A percentile compares a stretch with the other conserved stretches of the same genome.
These are phyloP conservation scores for Penicillium sp. DNA, from an alignment of 2,329 filamentous ascomycete species.

Conservation along the genomic window DNA sequence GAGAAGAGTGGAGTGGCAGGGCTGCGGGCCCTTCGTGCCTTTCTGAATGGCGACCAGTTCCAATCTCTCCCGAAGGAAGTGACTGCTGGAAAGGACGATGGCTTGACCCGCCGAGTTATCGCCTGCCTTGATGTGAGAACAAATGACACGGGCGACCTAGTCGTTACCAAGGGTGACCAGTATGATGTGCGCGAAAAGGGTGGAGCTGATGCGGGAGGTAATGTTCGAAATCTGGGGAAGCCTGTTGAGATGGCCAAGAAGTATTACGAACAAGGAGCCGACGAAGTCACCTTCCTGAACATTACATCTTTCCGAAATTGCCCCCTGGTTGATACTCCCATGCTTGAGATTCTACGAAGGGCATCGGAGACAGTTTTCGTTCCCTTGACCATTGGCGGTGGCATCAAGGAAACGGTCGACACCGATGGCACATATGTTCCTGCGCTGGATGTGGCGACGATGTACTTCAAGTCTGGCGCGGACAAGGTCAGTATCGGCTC, in stretches of 20 bases:
- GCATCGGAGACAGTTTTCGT: constrained; percentile 94
- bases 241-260: constrained; percentile 90
- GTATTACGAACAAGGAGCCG: constrained; percentile 96
- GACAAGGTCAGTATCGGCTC: constrained; percentile 98
- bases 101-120: constrained; percentile 89
- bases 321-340: constrained; percentile 86
- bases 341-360: constrained; percentile 88
- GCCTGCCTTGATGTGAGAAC: constrained; percentile 94
- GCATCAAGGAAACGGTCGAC: constrained; percentile 91
- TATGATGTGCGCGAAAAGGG: constrained; percentile 96
- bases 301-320: constrained; percentile 98
- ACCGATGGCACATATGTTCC: constrained; percentile 84
- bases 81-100: constrained; percentile 50
- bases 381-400: constrained; percentile 91
- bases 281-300: constrained; percentile 97
- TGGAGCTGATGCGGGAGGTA: constrained; percentile 56
- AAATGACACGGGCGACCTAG: constrained; percentile 91
- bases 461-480: constrained; percentile 97
- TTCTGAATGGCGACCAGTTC: constrained; percentile 73
- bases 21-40: constrained; percentile 79
- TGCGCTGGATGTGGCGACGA: constrained; percentile 87
- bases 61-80: constrained; percentile 52
- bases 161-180: constrained; percentile 98
- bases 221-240: constrained; percentile 92
- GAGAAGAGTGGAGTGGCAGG: constrained; percentile 95